phyloP scores from a whole-genome alignment of 176 grass and related monocot species.

The Calamus simplicifolius region DNA sequence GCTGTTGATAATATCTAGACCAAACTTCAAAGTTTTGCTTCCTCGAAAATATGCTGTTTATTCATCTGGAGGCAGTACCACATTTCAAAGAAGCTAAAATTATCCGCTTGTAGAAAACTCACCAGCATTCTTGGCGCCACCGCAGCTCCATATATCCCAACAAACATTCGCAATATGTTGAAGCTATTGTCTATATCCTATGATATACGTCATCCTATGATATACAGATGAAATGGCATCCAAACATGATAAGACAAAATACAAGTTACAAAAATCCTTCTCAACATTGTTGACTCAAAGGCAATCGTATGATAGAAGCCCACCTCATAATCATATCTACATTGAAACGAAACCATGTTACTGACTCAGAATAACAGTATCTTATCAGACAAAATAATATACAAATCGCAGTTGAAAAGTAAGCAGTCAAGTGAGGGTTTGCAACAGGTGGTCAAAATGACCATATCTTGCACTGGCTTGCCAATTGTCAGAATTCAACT shows the following conservation, averaged over 20 bases:
- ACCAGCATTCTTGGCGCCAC: conserved; percentile 80
- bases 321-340: conserved; percentile 99
- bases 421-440: no score
- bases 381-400: no score
- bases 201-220: conserved; percentile 83
- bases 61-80: no score
- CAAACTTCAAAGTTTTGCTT: no score
- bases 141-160: conserved; percentile 70
- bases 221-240: conserved; percentile 5
- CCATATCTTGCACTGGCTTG: no score
- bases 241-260: background rate
- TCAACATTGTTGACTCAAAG: background rate
- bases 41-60: no score
- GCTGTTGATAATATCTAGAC: no score
- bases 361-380: background rate
- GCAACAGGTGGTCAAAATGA: no score
- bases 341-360: conserved; percentile 29
- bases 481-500: no score
- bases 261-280: background rate
- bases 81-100: no score
- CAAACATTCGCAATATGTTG: conserved; percentile 86
- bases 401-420: no score
- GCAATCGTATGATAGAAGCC: conserved; percentile 22
- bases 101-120: background rate
- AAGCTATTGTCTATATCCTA: conserved; percentile 64